Evolutionary conservation across 2,329 filamentous ascomycete species (phyloP).

Genomic region (Mollisiaceae sp.): DNA sequence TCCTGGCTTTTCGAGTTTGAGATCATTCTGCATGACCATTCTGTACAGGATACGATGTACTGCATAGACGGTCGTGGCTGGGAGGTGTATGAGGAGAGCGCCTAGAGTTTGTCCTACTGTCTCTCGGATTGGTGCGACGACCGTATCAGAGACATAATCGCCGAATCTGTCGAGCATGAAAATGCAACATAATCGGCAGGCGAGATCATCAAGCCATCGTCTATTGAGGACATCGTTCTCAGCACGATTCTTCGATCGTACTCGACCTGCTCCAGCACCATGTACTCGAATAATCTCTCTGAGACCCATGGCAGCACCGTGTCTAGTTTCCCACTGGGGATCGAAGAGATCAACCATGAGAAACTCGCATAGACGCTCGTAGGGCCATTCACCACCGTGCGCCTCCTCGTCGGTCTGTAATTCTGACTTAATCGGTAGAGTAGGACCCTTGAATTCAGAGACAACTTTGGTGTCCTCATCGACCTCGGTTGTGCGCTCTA

Average conservation of each 20-base stretch:
- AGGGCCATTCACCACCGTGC: constrained; percentile 89
- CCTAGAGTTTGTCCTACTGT: constrained; percentile 94
- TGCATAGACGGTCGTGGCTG: constrained; percentile 76
- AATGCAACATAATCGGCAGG: constrained; percentile 93
- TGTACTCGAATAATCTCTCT: constrained; percentile 93
- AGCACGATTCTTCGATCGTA: constrained; percentile 68
- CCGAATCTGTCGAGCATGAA: constrained; percentile 98
- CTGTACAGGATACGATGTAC: constrained; percentile 85
- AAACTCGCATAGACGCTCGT: constrained; percentile 91
- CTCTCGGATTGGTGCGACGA: constrained; percentile 93
- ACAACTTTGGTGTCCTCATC: constrained; percentile 94
- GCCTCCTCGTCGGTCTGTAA: constrained; percentile 78
- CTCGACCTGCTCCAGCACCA: constrained; percentile 82
- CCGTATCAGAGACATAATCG: constrained; percentile 96
- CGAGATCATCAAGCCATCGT: constrained; percentile 89
- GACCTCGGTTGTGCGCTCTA: constrained; percentile 76
- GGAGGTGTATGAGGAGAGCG: constrained; percentile 83
- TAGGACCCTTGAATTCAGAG: constrained; percentile 89
- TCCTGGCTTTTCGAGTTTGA: constrained; percentile 72
- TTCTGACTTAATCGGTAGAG: constrained; percentile 82
- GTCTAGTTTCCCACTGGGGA: constrained; percentile 90
- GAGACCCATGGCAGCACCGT: constrained; percentile 94
- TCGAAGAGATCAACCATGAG: constrained; percentile 94
- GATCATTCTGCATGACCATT: constrained; percentile 89
- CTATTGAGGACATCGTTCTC: constrained; percentile 84